Evolutionary conservation across 2,329 filamentous ascomycete genomes (phyloP).

Genomic region (Fusarium secorum): DNA sequence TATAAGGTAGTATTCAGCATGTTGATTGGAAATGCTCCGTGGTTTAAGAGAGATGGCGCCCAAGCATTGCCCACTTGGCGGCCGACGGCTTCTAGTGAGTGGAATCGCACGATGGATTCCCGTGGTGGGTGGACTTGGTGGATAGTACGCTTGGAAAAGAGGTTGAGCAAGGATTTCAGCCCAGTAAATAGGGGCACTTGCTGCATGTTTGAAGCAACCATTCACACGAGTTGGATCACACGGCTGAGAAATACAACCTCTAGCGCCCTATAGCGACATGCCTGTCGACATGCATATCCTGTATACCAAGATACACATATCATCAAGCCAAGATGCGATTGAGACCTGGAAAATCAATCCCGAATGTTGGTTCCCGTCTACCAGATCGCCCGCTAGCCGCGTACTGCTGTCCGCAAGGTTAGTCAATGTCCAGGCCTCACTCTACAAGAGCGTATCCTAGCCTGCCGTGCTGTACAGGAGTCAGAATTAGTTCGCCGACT

Average conservation of each 20-base stretch:
- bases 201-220: not conserved
- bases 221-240: not conserved
- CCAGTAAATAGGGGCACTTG: conserved; percentile 18
- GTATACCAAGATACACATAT: not conserved
- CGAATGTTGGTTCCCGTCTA: conserved; percentile 3
- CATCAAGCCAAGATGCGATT: not conserved
- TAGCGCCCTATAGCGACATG: not conserved
- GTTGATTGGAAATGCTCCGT: conserved; percentile 8
- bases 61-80: conserved; percentile 33
- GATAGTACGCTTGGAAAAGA: conserved; percentile 17
- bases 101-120: conserved; percentile 31
- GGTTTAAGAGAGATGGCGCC: conserved; percentile 15
- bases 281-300: not conserved
- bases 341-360: not conserved
- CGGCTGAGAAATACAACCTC: not conserved
- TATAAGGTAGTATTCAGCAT: not conserved
- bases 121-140: conserved; percentile 18
- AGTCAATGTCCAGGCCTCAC: conserved; percentile 11
- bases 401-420: not conserved
- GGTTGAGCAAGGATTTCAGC: conserved; percentile 30
- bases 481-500: not conserved
- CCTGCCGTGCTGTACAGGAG: not conserved
- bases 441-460: not conserved
- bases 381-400: conserved; percentile 20
- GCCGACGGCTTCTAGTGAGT: conserved; percentile 10